Evolutionary conservation across 768 basidiomycete species (phyloP).

Genomic region (Infundibulicybe gibba): DNA sequence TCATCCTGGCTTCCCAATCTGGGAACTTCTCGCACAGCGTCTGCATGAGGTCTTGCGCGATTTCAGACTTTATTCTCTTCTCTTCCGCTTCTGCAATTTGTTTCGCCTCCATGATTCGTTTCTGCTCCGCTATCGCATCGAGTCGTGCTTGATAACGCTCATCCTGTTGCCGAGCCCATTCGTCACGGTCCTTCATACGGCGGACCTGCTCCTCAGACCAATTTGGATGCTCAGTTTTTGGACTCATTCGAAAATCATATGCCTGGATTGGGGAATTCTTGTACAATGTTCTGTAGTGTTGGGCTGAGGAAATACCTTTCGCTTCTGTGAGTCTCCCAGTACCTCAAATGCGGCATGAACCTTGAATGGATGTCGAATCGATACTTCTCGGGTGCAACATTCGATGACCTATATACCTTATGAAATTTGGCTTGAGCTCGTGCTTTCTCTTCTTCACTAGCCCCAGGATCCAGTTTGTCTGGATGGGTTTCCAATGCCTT

Average conservation of each 20-base stretch:
- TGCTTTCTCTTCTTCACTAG: constrained; percentile 47
- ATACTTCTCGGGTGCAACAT: background rate
- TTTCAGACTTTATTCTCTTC: constrained; percentile 16
- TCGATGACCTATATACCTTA: constrained; percentile 37
- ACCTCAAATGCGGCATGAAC: constrained; percentile 62
- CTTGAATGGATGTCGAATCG: constrained; percentile 27
- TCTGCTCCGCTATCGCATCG: constrained; percentile 31
- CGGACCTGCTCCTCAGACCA: constrained; percentile 34
- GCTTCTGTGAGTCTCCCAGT: constrained; percentile 50
- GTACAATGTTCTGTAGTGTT: background rate
- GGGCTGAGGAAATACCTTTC: constrained; percentile 37
- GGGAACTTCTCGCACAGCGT: constrained; percentile 54
- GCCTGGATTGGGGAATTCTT: constrained; percentile 23
- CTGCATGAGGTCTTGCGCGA: constrained; percentile 52
- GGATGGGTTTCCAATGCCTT: constrained; percentile 72
- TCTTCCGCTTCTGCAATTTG: constrained; percentile 36
- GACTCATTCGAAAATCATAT: constrained; percentile 41
- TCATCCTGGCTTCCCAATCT: constrained; percentile 57
- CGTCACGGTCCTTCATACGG: constrained; percentile 45
- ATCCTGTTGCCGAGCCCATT: constrained; percentile 50
- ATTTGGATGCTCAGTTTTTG: constrained; percentile 19
- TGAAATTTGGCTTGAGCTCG: constrained; percentile 57
- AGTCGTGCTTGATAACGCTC: constrained; percentile 49
- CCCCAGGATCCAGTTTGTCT: constrained; percentile 59
- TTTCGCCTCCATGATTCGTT: constrained; percentile 29